A percentile compares a stretch with the other conserved stretches of the same genome.
phyloP scores from a whole-genome alignment of 2,329 filamentous ascomycete genomes.

The Colletotrichum musicola region DNA sequence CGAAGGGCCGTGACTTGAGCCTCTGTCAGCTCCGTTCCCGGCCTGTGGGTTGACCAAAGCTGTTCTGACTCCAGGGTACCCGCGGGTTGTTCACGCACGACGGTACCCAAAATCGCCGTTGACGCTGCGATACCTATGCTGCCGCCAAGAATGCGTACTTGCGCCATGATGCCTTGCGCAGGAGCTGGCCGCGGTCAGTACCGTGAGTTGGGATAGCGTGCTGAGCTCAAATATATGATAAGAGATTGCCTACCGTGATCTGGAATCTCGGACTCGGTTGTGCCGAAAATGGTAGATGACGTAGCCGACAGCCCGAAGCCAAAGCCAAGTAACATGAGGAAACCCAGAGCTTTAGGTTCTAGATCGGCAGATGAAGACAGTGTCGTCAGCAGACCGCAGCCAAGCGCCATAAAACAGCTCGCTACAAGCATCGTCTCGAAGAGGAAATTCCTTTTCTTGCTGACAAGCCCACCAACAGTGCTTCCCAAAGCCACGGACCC shows the following conservation, averaged over 20 bases:
- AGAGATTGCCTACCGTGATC: slow-evolving; percentile 58
- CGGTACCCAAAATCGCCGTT: slow-evolving; percentile 57
- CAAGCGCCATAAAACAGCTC: slow-evolving; percentile 58
- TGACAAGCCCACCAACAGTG: slow-evolving; percentile 56
- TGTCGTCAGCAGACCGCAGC: slow-evolving; percentile 61
- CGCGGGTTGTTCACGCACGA: slow-evolving; percentile 46
- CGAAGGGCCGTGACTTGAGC: slow-evolving; percentile 50
- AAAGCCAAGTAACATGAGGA: slow-evolving; percentile 63
- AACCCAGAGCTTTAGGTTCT: slow-evolving; percentile 61
- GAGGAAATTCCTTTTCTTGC: slow-evolving; percentile 54
- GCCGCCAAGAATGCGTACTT: slow-evolving; percentile 65
- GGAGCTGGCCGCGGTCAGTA: slow-evolving; percentile 52
- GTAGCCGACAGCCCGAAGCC: slow-evolving; percentile 65
- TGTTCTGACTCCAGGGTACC: slow-evolving; percentile 47
- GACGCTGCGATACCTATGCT: slow-evolving; percentile 67
- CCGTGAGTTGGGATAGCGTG: not conserved
- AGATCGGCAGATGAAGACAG: slow-evolving; percentile 45
- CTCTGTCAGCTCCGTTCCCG: slow-evolving; percentile 42
- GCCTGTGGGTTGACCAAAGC: slow-evolving; percentile 44
- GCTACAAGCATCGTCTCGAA: slow-evolving; percentile 59
- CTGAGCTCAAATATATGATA: not conserved
- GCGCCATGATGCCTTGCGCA: slow-evolving; percentile 66
- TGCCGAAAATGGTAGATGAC: slow-evolving; percentile 60
- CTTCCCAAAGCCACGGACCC: slow-evolving; percentile 62
- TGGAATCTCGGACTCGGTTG: slow-evolving; percentile 54